A percentile compares a stretch with the other conserved stretches of the same genome.
Conservation (phyloP, 1,139 yeast genomes). For the Magnusiomyces magnusii region DNA sequence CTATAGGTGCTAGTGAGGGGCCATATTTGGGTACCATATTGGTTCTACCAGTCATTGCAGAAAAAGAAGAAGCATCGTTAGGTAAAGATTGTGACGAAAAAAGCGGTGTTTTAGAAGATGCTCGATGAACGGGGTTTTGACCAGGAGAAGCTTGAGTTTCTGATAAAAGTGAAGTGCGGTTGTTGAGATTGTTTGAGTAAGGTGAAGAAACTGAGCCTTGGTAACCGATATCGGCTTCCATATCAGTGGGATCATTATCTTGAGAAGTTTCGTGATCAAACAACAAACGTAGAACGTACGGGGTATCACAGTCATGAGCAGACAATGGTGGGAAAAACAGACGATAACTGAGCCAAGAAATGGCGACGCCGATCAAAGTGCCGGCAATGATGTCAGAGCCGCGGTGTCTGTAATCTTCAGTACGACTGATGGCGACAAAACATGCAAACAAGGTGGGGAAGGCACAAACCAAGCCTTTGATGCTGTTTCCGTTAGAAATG, state of each 20-base stretch:
- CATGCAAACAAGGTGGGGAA: constrained; percentile 13
- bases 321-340: constrained; percentile 14
- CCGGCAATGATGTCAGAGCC: constrained; percentile 62
- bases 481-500: neutral
- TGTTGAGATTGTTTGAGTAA: neutral
- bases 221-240: neutral
- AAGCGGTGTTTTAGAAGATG: neutral
- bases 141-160: neutral
- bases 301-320: constrained; percentile 6
- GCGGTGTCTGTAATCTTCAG: constrained; percentile 70
- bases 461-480: constrained; percentile 1
- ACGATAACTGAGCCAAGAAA: constrained; percentile 44
- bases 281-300: neutral
- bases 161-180: no score
- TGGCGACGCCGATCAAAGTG: constrained; percentile 40
- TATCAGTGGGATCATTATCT: neutral
- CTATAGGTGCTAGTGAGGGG: neutral
- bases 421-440: constrained; percentile 13
- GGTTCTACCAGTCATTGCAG: neutral
- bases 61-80: neutral
- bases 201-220: neutral
- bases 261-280: neutral
- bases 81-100: neutral
- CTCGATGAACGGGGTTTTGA: neutral
- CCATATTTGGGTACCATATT: neutral